phyloP scores from a whole-genome alignment of 73 alveolate genomes.

The Paramecium biaurelia region DNA sequence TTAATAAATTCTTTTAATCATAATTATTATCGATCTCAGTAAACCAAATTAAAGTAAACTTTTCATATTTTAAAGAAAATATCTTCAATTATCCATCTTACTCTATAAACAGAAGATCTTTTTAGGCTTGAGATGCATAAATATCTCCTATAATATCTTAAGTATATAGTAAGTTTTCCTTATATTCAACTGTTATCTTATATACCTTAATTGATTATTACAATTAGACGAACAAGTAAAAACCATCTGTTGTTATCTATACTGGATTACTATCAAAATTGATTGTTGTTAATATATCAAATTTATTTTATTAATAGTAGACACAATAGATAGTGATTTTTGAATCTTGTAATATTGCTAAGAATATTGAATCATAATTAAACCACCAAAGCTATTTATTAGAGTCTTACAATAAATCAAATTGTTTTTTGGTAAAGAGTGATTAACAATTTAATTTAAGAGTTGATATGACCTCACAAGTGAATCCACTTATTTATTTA shows the following conservation, averaged over 20 bases:
- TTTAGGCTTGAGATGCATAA: neutral
- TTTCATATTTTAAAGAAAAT: neutral
- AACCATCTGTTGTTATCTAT: neutral
- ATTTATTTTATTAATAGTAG: neutral
- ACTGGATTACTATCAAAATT: neutral
- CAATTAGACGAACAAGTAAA: neutral
- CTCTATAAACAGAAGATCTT: neutral
- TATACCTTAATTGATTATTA: neutral
- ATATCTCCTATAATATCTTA: neutral
- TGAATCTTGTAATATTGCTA: neutral
- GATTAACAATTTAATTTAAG: neutral
- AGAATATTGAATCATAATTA: neutral
- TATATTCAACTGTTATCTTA: neutral
- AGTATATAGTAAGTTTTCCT: neutral
- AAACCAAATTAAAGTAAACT: neutral
- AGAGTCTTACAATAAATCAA: neutral
- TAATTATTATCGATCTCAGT: neutral
- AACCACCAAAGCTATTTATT: slow-evolving; percentile 1
- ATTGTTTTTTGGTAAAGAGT: neutral
- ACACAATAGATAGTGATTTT: neutral
- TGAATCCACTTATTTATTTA: neutral
- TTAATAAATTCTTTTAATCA: neutral
- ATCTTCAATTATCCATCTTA: neutral
- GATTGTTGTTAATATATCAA: neutral
- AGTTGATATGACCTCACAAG: neutral